Conservation (phyloP, 1,284 basidiomycete species). For the Malassezia restricta region DNA sequence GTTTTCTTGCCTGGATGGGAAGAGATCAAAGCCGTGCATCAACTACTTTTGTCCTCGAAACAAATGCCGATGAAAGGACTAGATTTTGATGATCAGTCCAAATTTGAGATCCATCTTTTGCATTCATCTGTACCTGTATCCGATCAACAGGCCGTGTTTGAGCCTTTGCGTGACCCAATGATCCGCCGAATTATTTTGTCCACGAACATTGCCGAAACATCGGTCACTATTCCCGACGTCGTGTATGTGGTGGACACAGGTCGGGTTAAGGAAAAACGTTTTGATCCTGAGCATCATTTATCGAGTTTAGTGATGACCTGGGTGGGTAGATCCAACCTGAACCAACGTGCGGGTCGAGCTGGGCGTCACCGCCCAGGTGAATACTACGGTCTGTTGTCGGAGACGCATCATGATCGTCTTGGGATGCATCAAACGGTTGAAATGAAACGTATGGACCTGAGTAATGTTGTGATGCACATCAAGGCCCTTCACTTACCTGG, state of each 20-base stretch:
- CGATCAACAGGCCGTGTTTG: slow-evolving; percentile 83
- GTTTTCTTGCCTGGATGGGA: slow-evolving; percentile 89
- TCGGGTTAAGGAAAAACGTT: slow-evolving; percentile 82
- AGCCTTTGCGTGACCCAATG: slow-evolving; percentile 48
- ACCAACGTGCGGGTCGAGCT: slow-evolving; percentile 84
- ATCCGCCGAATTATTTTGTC: slow-evolving; percentile 70
- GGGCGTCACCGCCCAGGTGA: slow-evolving; percentile 83
- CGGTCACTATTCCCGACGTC: slow-evolving; percentile 74
- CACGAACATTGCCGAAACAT: slow-evolving; percentile 94
- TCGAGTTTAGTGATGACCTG: slow-evolving; percentile 75
- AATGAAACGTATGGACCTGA: slow-evolving; percentile 62
- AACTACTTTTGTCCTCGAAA: slow-evolving; percentile 53
- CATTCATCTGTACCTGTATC: slow-evolving; percentile 80
- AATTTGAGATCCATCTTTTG: slow-evolving; percentile 70
- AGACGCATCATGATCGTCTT: slow-evolving; percentile 56
- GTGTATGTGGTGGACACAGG: slow-evolving; percentile 86
- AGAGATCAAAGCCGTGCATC: slow-evolving; percentile 72
- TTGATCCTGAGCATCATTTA: slow-evolving; percentile 76
- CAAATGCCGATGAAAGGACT: slow-evolving; percentile 49
- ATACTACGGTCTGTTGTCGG: slow-evolving; percentile 74
- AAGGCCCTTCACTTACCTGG: slow-evolving; percentile 88
- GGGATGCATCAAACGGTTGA: slow-evolving; percentile 80
- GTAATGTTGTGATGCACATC: slow-evolving; percentile 60
- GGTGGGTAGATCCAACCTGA: slow-evolving; percentile 84
- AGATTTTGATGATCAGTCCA: slow-evolving; percentile 37